Evolutionary conservation across 495 filamentous ascomycete species (phyloP), one percentile per base, ranked within the genome.

Genomic region (Hypomontagnella submonticulosa): DNA sequence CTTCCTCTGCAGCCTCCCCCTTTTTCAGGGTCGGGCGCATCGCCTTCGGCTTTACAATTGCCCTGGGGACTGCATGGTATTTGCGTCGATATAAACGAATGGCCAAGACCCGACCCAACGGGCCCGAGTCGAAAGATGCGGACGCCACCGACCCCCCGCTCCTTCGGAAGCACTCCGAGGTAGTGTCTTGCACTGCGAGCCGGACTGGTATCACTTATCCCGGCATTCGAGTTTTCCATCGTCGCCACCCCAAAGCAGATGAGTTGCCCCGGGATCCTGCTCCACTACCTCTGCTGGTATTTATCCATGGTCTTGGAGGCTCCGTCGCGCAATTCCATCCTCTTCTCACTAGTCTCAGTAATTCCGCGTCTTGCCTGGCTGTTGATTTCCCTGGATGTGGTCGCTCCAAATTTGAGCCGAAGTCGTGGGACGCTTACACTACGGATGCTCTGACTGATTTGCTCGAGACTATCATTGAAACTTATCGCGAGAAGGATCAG

Each of bases 381-480:
- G 89, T 97, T 57, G 94, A 98, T 74, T 79, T 97, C 1, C 94
- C 94, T 1, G 94, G 94, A 27, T 97, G 92, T 61, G 94, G 94
- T 27, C 76, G 86, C 4, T 97, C 92, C 6, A 79, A 81, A 10
- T 94, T 93, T 75, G 81, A 79, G 20, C 89, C 88, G 2, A 86
- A 79, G 1, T 71, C 80, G 23, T 96, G 92, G 92, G 81, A 86
- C 43, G 90, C 93, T 18, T 98, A 97, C 71, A 88, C 85, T 0
- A 87, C 88, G 6, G 87, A 91, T 42, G 88, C 89, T 10, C 77
- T 98, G 27, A 88, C 85, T 10, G 88, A 92, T 63, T 78, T 98
- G 11, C 77, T 97, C 9, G 86, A 84, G 34, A 81, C 80, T 1
- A 83, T 91, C 20, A 94, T 98, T 58, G 84, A 90, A 13, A 78